Percentiles rank a stretch among this genome's conserved stretches.
These are phyloP conservation scores for Nymphaea thermarum DNA, from an alignment of 164 flowering plant species.

Conservation along the genomic window DNA sequence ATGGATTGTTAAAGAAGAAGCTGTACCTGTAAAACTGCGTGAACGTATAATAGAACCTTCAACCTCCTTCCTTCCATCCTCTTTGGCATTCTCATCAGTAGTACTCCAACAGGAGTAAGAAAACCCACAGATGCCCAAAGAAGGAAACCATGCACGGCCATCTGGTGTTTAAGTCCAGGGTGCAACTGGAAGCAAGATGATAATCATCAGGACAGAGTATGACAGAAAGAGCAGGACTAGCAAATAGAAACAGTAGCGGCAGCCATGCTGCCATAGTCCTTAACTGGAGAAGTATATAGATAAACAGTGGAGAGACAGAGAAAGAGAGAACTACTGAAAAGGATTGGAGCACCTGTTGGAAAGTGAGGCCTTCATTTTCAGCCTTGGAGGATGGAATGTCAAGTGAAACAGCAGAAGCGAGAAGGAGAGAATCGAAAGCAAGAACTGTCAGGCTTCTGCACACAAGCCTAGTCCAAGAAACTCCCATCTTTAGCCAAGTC, in stretches of 20 bases:
- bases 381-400: neutral
- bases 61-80: conserved; percentile 25
- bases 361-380: neutral
- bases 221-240: too few species aligned
- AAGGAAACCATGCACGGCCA: conserved; percentile 53
- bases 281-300: too few species aligned
- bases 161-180: conserved; percentile 22
- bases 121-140: conserved; percentile 77
- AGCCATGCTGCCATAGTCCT: too few species aligned
- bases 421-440: neutral
- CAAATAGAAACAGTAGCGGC: too few species aligned
- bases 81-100: conserved; percentile 45
- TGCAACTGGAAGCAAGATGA: conserved; percentile 18
- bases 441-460: neutral
- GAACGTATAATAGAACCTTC: conserved; percentile 50
- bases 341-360: neutral
- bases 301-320: neutral
- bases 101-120: conserved; percentile 68
- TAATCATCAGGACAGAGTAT: too few species aligned
- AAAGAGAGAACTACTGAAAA: too few species aligned
- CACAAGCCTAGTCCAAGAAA: neutral
- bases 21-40: conserved; percentile 56
- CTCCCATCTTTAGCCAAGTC: neutral
- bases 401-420: neutral
- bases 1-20: neutral